Base-by-base conservation (phyloP, 2,329 filamentous ascomycete genomes). In the Hyphodiscus sp. region DNA sequence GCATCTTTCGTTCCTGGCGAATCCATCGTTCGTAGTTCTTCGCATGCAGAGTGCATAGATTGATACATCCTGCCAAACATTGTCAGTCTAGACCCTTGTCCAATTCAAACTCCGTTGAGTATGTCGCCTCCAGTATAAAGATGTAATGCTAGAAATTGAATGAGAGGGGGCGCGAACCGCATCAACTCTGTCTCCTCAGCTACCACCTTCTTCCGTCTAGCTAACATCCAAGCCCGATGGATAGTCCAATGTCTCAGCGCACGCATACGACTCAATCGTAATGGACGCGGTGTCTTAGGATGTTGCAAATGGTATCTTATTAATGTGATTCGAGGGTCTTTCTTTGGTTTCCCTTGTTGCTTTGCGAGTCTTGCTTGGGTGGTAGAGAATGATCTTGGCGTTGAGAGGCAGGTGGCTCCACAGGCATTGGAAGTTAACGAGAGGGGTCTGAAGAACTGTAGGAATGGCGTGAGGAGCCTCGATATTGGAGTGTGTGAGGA, bases 171-270 rank as follows among this genome's bases (percentile, higher is more conserved):
- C 42, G 59, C 55, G 50, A 83, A 82, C 43, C 88, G 78, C 73
- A 90, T 82, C 46, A 96, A 79, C 69, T 91, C 89, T 51, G 78
- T 74, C 68, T 88, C 79, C 49, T 83, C 78, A 38, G 75, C 73
- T 59, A 80, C 76, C 47, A 84, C 83, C 64, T 84, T 79, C 68
- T 87, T 81, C 62, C 85, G 80, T 64, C 85, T 83, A 73, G 86
- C 87, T 29, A 97, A 78, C 65, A 89, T 79, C 90, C 91, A 97
- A 20, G 92, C 92, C 64, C 94, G 91, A 77, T 97, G 91, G 71
- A 99, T 97, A 49, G 94, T 97, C 94, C 94, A 99, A 78, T 99
- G 94, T 46, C 94, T 89, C 60, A 99, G 83, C 71, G 84, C 81
- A 53, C 94, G 85, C 71, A 87, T 87, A 63, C 92, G 90, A 42